Conservation (phyloP, 2,329 filamentous ascomycete genomes). For the Waltergamsia citrina region DNA sequence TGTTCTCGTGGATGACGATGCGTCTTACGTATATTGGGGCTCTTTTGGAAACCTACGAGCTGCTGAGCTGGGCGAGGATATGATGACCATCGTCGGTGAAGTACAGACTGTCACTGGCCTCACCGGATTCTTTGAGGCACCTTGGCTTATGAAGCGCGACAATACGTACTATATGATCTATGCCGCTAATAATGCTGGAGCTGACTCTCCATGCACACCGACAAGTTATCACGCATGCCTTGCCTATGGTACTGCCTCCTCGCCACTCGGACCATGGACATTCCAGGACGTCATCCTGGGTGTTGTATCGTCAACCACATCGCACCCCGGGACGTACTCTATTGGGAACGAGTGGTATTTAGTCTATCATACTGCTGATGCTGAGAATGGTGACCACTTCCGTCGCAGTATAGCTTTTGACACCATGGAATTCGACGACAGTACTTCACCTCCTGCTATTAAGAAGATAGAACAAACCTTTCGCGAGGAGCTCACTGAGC, state of each 20-base stretch:
- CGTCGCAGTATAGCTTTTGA: conserved; percentile 24
- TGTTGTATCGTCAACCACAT: conserved; percentile 25
- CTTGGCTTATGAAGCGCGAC: conserved; percentile 25
- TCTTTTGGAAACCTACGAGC: conserved; percentile 23
- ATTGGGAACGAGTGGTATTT: conserved; percentile 18
- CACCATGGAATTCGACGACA: conserved; percentile 19
- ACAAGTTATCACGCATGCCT: conserved; percentile 27
- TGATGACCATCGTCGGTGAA: conserved; percentile 20
- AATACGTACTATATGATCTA: conserved; percentile 28
- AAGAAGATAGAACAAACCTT: conserved; percentile 20
- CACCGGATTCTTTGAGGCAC: conserved; percentile 25
- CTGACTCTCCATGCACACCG: conserved; percentile 23
- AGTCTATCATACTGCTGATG: conserved; percentile 25
- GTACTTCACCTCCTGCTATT: too few species aligned
- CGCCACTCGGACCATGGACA: conserved; percentile 24
- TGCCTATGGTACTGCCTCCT: conserved; percentile 22
- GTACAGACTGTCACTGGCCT: conserved; percentile 14
- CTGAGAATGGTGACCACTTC: conserved; percentile 21
- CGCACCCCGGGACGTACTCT: conserved; percentile 22
- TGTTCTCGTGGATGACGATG: conserved; percentile 24
- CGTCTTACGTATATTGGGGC: conserved; percentile 26
- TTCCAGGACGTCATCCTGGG: conserved; percentile 21
- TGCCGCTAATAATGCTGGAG: conserved; percentile 25
- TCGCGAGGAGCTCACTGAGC: conserved; percentile 8
- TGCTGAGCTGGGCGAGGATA: conserved; percentile 22